Evolutionary conservation across 768 basidiomycete species (phyloP).

Genomic region (Mycena albidolilacea): DNA sequence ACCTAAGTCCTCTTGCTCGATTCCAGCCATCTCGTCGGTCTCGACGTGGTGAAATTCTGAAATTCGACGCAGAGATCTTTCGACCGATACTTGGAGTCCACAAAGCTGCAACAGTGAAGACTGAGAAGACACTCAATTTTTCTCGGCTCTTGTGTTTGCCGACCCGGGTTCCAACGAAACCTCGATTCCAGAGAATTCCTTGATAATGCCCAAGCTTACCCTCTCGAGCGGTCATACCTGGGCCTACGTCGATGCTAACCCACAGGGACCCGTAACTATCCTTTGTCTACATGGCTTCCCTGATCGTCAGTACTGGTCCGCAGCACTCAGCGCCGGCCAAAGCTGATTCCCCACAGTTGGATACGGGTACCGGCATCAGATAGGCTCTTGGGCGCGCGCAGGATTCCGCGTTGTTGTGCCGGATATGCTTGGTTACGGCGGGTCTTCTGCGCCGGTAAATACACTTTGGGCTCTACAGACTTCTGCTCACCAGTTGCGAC

Average conservation of each 20-base stretch:
- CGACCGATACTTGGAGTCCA: too few relatives aligned
- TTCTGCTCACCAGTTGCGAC: constrained; percentile 33
- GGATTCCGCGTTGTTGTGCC: constrained; percentile 77
- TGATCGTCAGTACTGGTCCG: constrained; percentile 60
- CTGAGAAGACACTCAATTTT: not conserved
- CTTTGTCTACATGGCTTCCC: constrained; percentile 90
- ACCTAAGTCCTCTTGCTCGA: too few relatives aligned
- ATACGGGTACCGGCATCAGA: constrained; percentile 84
- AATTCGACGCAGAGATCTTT: too few relatives aligned
- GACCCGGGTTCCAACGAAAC: not conserved
- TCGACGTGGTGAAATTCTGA: too few relatives aligned
- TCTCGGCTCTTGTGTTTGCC: not conserved
- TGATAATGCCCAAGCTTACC: constrained; percentile 9
- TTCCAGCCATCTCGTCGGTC: too few relatives aligned
- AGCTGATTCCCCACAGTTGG: not conserved
- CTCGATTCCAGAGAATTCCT: not conserved
- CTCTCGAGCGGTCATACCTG: constrained; percentile 36
- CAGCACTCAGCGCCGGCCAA: not conserved
- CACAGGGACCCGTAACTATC: constrained; percentile 62
- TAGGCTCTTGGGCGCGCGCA: constrained; percentile 74
- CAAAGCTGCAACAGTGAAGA: not conserved
- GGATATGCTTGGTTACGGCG: constrained; percentile 57
- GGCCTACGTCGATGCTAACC: constrained; percentile 44
- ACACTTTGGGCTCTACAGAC: not conserved
- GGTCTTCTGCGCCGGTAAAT: constrained; percentile 1